Evolutionary conservation across 228 moss, liverwort and hornwort genomes (phyloP), one percentile per base, ranked within the genome.

Genomic region (Sphagnum magellanicum): DNA sequence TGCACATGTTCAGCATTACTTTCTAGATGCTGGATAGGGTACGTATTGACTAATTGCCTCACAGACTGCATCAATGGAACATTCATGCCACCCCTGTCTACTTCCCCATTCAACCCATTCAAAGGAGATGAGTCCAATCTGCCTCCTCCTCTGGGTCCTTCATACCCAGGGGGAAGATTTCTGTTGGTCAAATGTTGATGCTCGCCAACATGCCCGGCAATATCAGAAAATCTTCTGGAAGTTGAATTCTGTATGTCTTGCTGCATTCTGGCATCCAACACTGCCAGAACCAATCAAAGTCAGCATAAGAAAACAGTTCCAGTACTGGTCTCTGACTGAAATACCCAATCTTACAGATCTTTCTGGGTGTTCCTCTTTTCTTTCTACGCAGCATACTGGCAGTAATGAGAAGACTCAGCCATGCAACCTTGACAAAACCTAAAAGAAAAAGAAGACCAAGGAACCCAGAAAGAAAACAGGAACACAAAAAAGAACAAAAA

Each of bases 201-300:
- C 10, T 79, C 83, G 77, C 81, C 80, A 15, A 66, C 66, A 65
- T 78, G 77, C 48, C 71, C 88, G 51, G 74, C 74, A 76, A 72
- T 74, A 50, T 78, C 83, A 75, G 83, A 84, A 69, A 86, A 84
- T 48, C 67, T 79, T 69, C 74, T 75, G 70, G 62, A 68, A 53
- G 76, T 78, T 63, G 76, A 72, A 68, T 83, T 83, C 62, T 87
- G 88, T 50, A 74, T 51, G 16, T 80, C 82, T 60, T 82, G 81
- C 51, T 84, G 90, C 72, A 82, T 63, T 52, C 83, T 85, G 52
- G 75, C 81, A 50, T 88, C 88, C 80, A 80, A 79, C 58, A 78
- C 92, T 90, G 80, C 69, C 48, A 5, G 55, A 55, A 77, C 7
- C 16, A 64, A 74, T 64, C 53, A 8, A 5, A 5, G 17, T 70